These are phyloP conservation scores for Candida corydali DNA, from an alignment of 805 yeast genomes.

Conservation along the genomic window DNA sequence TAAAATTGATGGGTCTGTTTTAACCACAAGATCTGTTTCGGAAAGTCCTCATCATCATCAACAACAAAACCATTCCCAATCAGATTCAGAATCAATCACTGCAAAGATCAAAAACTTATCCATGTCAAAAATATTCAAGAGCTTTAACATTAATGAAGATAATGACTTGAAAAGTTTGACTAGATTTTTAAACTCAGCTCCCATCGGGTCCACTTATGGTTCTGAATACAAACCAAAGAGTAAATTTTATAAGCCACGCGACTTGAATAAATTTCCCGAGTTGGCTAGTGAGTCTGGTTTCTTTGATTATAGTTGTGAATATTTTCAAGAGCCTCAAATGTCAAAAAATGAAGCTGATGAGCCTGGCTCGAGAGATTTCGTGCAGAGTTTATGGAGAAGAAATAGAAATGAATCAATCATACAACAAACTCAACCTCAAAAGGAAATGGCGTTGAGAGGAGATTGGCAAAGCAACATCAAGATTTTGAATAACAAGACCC, in stretches of 20 bases:
- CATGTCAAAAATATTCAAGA: conserved; percentile 31
- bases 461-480: conserved; percentile 71
- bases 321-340: conserved; percentile 96
- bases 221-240: conserved; percentile 52
- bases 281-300: conserved; percentile 60
- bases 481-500: conserved; percentile 66
- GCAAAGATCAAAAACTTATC: conserved; percentile 30
- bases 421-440: conserved; percentile 86
- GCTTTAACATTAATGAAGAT: conserved; percentile 39
- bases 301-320: conserved; percentile 77
- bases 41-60: too few relatives aligned
- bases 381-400: conserved; percentile 81
- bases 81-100: conserved; percentile 26
- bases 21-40: conserved; percentile 27
- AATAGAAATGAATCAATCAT: conserved; percentile 84
- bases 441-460: conserved; percentile 75
- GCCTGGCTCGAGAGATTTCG: conserved; percentile 85
- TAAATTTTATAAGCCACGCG: conserved; percentile 46
- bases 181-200: conserved; percentile 33
- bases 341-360: conserved; percentile 80
- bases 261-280: conserved; percentile 31
- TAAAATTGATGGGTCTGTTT: conserved; percentile 24
- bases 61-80: conserved; percentile 15
- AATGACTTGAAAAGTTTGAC: conserved; percentile 34
- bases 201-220: conserved; percentile 33